A percentile compares a stretch with the other conserved stretches of the same genome.
phyloP scores from a whole-genome alignment of 2,329 filamentous ascomycete species.

The Chaetomiaceae sp. region DNA sequence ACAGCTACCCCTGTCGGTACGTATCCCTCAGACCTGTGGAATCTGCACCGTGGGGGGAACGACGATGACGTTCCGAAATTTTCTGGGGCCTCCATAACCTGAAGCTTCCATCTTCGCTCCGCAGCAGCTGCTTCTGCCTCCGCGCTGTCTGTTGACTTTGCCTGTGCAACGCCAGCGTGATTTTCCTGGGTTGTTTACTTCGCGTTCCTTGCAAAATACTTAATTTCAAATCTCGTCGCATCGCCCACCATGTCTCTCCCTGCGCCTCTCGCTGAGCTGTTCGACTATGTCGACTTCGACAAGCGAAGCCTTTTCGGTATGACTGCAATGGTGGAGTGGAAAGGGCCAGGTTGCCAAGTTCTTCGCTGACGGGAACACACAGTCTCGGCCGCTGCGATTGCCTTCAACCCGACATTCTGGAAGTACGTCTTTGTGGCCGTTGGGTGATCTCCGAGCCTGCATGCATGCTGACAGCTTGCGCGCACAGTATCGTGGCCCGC shows the following conservation, averaged over 20 bases:
- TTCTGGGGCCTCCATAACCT: slow-evolving; percentile 3
- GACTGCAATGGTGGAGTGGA: slow-evolving; percentile 26
- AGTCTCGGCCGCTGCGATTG: slow-evolving; percentile 78
- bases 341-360: slow-evolving; percentile 6
- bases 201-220: neutral
- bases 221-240: neutral
- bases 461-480: slow-evolving; percentile 30
- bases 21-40: slow-evolving; percentile 2
- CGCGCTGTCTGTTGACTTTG: neutral
- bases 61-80: slow-evolving; percentile 16
- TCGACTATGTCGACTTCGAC: slow-evolving; percentile 49
- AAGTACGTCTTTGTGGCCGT: slow-evolving; percentile 60
- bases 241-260: slow-evolving; percentile 31
- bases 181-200: neutral
- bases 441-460: too few species aligned
- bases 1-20: slow-evolving; percentile 3
- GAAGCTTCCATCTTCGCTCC: too few species aligned
- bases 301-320: slow-evolving; percentile 62
- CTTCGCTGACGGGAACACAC: slow-evolving; percentile 19
- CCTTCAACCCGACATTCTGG: slow-evolving; percentile 99
- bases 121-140: neutral
- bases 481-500: slow-evolving; percentile 68
- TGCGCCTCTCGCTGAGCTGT: slow-evolving; percentile 34
- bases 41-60: neutral
- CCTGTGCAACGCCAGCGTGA: slow-evolving; percentile 1